Conservation (phyloP, 495 filamentous ascomycete genomes). For the Trichoderma asperelloides region DNA sequence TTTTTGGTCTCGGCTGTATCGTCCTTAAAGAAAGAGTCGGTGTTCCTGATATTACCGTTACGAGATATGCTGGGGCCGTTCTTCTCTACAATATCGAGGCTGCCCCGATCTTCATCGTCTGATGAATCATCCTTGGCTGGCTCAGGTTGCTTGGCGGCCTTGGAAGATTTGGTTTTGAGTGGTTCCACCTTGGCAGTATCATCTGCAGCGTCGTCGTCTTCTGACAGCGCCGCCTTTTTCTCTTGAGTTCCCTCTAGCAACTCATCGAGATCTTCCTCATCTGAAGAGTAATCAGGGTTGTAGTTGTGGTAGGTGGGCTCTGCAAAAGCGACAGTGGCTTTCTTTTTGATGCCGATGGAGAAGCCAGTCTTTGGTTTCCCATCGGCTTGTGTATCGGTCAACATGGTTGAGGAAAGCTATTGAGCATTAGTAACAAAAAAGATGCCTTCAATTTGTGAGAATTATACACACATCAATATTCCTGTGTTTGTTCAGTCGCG, state of each 20-base stretch:
- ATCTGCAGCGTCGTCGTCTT: conserved; percentile 29
- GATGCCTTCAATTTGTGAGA: not conserved
- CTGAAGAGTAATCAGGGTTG: conserved; percentile 84
- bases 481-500: conserved; percentile 91
- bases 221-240: conserved; percentile 25
- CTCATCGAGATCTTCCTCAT: conserved; percentile 60
- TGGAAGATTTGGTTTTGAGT: conserved; percentile 19
- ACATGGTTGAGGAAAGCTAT: conserved; percentile 86
- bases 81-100: conserved; percentile 62
- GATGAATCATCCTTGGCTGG: conserved; percentile 34
- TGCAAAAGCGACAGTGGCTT: conserved; percentile 83
- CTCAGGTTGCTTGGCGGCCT: conserved; percentile 21
- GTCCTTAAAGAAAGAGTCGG: conserved; percentile 95
- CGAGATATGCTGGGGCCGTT: conserved; percentile 54
- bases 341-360: conserved; percentile 82
- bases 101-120: conserved; percentile 36
- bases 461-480: conserved; percentile 78
- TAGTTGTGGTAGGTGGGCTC: conserved; percentile 84
- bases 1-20: conserved; percentile 93
- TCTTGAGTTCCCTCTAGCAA: conserved; percentile 27
- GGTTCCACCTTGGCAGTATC: conserved; percentile 42
- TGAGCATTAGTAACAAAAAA: conserved; percentile 14
- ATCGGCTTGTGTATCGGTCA: conserved; percentile 73
- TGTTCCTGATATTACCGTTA: conserved; percentile 78
- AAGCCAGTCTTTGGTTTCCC: conserved; percentile 76